Evolutionary conservation across 768 basidiomycete species (phyloP), one percentile per base, ranked within the genome.

Genomic region (Boletus eberwhitei): DNA sequence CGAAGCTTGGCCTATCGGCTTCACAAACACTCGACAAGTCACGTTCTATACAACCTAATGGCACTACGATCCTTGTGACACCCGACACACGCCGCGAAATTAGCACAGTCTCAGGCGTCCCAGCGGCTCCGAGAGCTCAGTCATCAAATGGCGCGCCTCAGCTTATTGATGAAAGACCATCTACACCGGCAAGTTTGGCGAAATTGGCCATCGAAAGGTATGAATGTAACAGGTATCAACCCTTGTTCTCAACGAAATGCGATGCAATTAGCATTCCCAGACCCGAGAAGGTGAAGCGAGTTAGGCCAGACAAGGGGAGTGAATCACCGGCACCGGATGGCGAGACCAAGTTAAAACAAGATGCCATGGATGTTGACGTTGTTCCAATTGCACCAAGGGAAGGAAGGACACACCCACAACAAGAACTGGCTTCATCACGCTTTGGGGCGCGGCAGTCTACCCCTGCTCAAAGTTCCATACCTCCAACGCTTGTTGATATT

Each of bases 251-350:
- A 26, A 55, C 19, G 53, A 41, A 64, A 58, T 35, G 35, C 52
- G 13, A 52, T 29, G 9, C 24, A 55, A 41, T 22, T 58, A 90
- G 88, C 64, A 79, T 90, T 43, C 88, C 87, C 22, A 75, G 87
- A 44, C 88, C 88, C n/a, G 87, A 90, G 65, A 87, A 88, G 34
- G 86, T 90, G 54, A 88, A 83, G 69, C 77, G 88, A 21, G 71
- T 81, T 21, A 63, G 75, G 36, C 64, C 64, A 19, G 76, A 77
- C 32, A 69, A 64, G 46, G 71, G 71, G 42, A 70, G 72, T 8
- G 72, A 72, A 35, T 71, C 74, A 8, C 74, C 74, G 4, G 66
- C 60, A 3, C 68, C 68, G 9, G 71, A 75, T n/a, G 56, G 60
- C 29, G 66, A 71, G 22, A 66, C 48, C 53, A 65, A 57, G 46